Evolutionary conservation across 2,329 filamentous ascomycete genomes (phyloP), one percentile per base, ranked within the genome.

Genomic region (Pseudocercospora fuligena): DNA sequence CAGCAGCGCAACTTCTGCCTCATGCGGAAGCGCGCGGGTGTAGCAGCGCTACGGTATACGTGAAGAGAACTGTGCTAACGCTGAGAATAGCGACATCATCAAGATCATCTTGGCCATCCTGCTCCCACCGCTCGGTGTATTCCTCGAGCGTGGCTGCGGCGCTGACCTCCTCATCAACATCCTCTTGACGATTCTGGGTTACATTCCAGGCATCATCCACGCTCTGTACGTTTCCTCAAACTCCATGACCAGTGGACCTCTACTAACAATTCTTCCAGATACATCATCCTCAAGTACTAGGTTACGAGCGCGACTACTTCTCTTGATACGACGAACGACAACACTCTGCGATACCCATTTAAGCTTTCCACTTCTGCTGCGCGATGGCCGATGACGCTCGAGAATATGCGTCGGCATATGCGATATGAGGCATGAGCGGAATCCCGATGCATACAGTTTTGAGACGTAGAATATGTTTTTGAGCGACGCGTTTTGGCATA

Each of bases 101-200:
- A 92, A 92, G 84, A 90, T 92, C 85, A 87, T 97, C 82, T 87
- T 97, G 83, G 93, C 93, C 85, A 85, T 97, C 85, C 84, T 97
- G 83, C 88, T 97, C 72, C 93, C 93, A 65, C 93, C 93, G 79
- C 83, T 97, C 64, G 93, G 93, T 84, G 93, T 97, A 80, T 95
- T 97, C 87, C 91, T 97, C 74, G 93, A 97, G 90, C 89, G 91
- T 74, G 93, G 93, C 76, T 97, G 93, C 83, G 90, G 90, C 78
- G 88, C 90, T 73, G 92, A 97, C 79, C 85, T 97, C 77, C 85
- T 94, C 82, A 96, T 97, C 88, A 97, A 96, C 89, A 92, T 97
- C 81, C 86, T 93, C 77, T 84, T 96, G 82, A 96, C 92, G 74
- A 70, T 72, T 58, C 62, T 74, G 74, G 89, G 87, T 81, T 90